Conservation (phyloP, 2,329 filamentous ascomycete species). For the Fusarium papillatum region DNA sequence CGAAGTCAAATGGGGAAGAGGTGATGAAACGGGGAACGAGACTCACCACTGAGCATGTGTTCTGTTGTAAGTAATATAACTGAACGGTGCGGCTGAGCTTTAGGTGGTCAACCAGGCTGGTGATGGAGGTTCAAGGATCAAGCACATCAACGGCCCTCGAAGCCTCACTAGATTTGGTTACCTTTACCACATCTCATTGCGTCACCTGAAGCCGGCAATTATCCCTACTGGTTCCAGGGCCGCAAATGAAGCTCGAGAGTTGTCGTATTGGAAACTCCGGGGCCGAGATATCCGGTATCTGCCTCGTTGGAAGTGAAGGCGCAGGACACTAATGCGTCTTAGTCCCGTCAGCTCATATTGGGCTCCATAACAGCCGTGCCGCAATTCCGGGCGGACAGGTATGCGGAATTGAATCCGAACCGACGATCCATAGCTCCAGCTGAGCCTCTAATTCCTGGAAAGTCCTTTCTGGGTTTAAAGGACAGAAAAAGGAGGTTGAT, state of each 20-base stretch:
- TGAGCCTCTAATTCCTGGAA: neutral
- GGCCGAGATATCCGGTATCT: neutral
- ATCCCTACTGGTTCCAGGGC: neutral
- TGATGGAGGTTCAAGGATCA: neutral
- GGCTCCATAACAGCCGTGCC: neutral
- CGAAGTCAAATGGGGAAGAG: neutral
- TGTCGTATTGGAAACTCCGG: neutral
- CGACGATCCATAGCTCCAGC: neutral
- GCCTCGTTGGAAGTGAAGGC: neutral
- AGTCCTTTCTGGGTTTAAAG: neutral
- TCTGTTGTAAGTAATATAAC: neutral
- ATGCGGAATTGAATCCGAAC: neutral
- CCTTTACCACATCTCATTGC: neutral
- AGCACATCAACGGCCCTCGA: neutral
- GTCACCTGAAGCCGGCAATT: neutral
- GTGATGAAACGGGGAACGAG: neutral
- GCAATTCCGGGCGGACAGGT: neutral
- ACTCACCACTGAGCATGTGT: neutral
- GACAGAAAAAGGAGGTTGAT: neutral
- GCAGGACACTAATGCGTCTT: neutral
- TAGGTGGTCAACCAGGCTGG: neutral
- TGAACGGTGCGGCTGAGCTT: neutral
- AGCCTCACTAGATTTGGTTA: neutral
- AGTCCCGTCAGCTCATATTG: neutral
- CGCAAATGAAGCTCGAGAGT: neutral